Percentiles rank a stretch among this genome's conserved stretches.
Conservation (phyloP, 208 protist species). For the Crithidia fasciculata region DNA sequence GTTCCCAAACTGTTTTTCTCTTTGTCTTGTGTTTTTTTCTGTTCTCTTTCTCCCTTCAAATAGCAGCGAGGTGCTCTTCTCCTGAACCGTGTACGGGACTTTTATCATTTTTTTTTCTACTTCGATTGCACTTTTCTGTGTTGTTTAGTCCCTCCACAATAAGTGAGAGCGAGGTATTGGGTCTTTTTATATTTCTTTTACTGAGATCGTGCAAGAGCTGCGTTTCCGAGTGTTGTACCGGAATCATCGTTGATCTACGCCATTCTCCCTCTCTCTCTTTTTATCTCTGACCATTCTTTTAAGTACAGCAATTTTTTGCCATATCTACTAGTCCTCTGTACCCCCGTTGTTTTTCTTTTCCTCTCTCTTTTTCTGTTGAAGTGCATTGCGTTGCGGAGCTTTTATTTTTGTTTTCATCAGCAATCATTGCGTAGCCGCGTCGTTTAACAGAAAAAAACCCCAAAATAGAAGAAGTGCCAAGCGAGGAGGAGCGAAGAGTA, state of each 20-base stretch:
- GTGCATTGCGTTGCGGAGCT: neutral
- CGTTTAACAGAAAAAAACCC: no score
- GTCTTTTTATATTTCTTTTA: neutral
- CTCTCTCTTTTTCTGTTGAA: neutral
- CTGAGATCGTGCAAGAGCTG: neutral
- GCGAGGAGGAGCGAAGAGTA: no score
- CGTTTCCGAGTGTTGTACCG: neutral
- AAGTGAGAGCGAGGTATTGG: neutral
- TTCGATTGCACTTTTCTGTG: neutral
- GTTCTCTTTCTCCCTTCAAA: neutral
- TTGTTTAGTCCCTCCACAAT: neutral
- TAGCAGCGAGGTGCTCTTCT: no score
- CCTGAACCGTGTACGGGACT: neutral
- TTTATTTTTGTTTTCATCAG: neutral
- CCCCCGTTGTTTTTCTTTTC: constrained; percentile 1
- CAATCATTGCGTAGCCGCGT: neutral
- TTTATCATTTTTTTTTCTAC: neutral
- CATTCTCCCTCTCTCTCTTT: neutral
- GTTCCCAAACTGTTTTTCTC: neutral
- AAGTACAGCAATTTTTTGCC: neutral
- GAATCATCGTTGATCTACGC: neutral
- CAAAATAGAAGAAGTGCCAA: no score
- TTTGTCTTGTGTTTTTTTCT: constrained; percentile 5
- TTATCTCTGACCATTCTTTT: neutral
- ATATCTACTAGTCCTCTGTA: neutral